phyloP scores from a whole-genome alignment of 1,284 basidiomycete genomes.

The Rhodotorula sp. region DNA sequence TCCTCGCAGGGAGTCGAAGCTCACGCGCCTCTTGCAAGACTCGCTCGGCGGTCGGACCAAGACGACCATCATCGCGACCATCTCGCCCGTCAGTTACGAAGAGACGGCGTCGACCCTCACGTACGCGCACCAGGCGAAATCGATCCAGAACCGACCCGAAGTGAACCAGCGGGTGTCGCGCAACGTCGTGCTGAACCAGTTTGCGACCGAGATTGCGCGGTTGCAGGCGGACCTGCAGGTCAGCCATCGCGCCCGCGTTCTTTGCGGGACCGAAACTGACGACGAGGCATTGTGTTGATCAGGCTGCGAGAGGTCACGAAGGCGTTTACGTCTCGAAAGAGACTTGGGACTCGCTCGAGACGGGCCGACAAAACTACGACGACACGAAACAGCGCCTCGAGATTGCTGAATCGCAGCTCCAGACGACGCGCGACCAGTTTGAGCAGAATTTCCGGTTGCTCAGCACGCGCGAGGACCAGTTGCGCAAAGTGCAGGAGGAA shows the following conservation, averaged over 20 bases:
- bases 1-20: constrained; percentile 61
- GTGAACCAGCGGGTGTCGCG: constrained; percentile 92
- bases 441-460: constrained; percentile 78
- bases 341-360: constrained; percentile 77
- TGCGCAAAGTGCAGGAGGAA: constrained; percentile 30
- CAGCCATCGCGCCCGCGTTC: background rate
- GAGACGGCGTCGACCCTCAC: constrained; percentile 97
- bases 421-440: constrained; percentile 79
- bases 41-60: constrained; percentile 97
- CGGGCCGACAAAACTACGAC: constrained; percentile 59
- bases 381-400: constrained; percentile 78
- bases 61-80: constrained; percentile 95
- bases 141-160: constrained; percentile 93
- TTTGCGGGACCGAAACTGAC: background rate
- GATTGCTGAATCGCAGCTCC: constrained; percentile 76
- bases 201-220: constrained; percentile 90
- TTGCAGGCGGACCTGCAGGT: constrained; percentile 81
- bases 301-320: constrained; percentile 86
- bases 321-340: constrained; percentile 89
- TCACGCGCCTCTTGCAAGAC: constrained; percentile 96
- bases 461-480: constrained; percentile 36
- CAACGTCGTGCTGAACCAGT: constrained; percentile 88
- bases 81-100: constrained; percentile 92
- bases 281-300: background rate
- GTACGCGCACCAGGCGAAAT: constrained; percentile 93